phyloP scores from a whole-genome alignment of 495 filamentous ascomycete species.

The Venustampulla echinocandica region DNA sequence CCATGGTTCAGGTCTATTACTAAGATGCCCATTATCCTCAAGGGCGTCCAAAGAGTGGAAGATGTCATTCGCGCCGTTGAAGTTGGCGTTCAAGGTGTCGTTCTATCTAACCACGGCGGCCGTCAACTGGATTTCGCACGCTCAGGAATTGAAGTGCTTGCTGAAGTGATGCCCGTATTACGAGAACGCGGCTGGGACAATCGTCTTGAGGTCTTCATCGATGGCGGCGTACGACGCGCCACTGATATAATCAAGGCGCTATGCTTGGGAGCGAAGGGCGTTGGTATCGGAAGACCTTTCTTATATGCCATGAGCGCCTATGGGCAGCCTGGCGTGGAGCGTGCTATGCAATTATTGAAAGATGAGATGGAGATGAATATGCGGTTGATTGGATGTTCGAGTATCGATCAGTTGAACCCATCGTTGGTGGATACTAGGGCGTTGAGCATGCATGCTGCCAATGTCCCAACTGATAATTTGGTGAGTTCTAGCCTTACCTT shows the following conservation, averaged over 20 bases:
- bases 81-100: slow-evolving; percentile 78
- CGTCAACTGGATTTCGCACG: slow-evolving; percentile 92
- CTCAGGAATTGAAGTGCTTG: slow-evolving; percentile 85
- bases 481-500: slow-evolving; percentile 21
- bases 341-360: slow-evolving; percentile 90
- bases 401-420: slow-evolving; percentile 67
- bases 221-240: slow-evolving; percentile 81
- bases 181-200: slow-evolving; percentile 73
- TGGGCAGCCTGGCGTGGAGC: slow-evolving; percentile 75
- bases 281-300: slow-evolving; percentile 92
- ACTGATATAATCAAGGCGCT: slow-evolving; percentile 96
- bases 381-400: slow-evolving; percentile 76
- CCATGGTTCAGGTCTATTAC: slow-evolving; percentile 91
- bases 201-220: slow-evolving; percentile 82
- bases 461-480: slow-evolving; percentile 60
- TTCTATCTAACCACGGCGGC: slow-evolving; percentile 94
- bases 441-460: slow-evolving; percentile 58
- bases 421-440: slow-evolving; percentile 69
- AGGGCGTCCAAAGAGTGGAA: slow-evolving; percentile 93
- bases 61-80: slow-evolving; percentile 85
- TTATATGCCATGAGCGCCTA: slow-evolving; percentile 94
- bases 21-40: slow-evolving; percentile 92
- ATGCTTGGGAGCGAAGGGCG: slow-evolving; percentile 84
- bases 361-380: slow-evolving; percentile 99
- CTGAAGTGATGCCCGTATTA: slow-evolving; percentile 93